A percentile compares a stretch with the other conserved stretches of the same genome.
phyloP scores from a whole-genome alignment of 2,329 filamentous ascomycete genomes.

The Thermochaetoides dissita region DNA sequence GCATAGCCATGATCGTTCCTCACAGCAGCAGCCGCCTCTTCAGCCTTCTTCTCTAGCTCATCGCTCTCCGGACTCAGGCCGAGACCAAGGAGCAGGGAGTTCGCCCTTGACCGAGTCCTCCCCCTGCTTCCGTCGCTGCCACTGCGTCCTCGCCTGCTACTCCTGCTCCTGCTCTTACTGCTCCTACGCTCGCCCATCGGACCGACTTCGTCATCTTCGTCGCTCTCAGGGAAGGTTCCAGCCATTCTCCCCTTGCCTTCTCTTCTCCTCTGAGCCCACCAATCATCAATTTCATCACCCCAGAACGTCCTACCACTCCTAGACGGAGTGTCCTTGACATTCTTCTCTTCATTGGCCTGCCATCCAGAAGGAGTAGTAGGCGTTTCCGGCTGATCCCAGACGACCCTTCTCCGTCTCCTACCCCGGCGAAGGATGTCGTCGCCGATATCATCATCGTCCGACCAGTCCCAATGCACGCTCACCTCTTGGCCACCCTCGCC shows the following conservation, averaged over 20 bases:
- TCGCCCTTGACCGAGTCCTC: too few relatives aligned
- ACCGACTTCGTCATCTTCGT: slow-evolving; percentile 3
- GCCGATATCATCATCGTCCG: slow-evolving; percentile 1
- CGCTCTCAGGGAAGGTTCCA: slow-evolving; percentile 15
- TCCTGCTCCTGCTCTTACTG: slow-evolving; percentile 3
- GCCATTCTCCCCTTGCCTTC: slow-evolving; percentile 14
- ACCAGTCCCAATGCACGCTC: slow-evolving; percentile 45
- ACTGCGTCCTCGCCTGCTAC: neutral
- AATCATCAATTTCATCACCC: slow-evolving; percentile 2
- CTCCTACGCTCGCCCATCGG: slow-evolving; percentile 2
- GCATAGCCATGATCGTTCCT: neutral
- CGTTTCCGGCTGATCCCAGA: too few relatives aligned
- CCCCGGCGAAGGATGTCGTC: neutral
- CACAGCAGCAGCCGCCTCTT: neutral
- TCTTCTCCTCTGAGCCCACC: neutral
- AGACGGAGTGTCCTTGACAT: too few relatives aligned
- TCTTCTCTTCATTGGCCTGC: neutral
- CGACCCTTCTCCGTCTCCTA: neutral
- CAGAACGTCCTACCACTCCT: neutral
- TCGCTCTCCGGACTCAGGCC: too few relatives aligned
- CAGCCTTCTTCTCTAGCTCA: neutral
- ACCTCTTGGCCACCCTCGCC: slow-evolving; percentile 39
- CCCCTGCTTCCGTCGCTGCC: neutral
- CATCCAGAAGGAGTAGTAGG: too few relatives aligned
- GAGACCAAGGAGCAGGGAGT: too few relatives aligned